These are phyloP conservation scores for Sugiyamaella marilandica DNA, from an alignment of 805 yeast genomes.

Conservation along the genomic window DNA sequence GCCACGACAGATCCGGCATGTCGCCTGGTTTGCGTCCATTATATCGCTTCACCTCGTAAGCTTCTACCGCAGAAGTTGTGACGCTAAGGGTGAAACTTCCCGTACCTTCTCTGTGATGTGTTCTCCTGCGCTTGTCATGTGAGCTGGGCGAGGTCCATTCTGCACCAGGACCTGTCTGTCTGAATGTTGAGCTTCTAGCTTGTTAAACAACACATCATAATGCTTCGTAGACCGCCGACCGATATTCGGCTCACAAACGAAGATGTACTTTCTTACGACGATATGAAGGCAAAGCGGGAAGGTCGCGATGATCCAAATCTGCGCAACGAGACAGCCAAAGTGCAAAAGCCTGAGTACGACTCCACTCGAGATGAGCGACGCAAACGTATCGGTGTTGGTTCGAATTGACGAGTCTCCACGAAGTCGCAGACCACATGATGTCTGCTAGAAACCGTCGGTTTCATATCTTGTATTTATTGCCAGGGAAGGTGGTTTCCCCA, in stretches of 20 bases:
- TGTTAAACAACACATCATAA: conserved; percentile 20
- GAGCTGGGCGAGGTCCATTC: conserved; percentile 2
- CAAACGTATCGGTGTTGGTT: neutral
- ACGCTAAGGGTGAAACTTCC: neutral
- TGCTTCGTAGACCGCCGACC: conserved; percentile 65
- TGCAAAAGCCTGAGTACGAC: neutral
- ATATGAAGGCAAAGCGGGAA: conserved; percentile 22
- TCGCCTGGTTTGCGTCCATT: conserved; percentile 36
- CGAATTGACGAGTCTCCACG: no score
- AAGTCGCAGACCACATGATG: no score
- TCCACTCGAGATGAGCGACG: conserved; percentile 3
- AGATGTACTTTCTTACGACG: conserved; percentile 50
- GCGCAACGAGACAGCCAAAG: neutral
- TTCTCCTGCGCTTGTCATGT: neutral
- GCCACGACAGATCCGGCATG: conserved; percentile 92
- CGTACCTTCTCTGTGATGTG: no score
- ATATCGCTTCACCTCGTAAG: no score
- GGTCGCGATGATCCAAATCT: neutral
- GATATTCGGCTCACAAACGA: conserved; percentile 59
- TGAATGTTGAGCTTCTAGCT: neutral
- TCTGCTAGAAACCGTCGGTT: no score
- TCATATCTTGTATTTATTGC: no score
- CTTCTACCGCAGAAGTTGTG: neutral
- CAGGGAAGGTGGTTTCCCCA: no score
- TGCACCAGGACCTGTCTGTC: no score